These are phyloP conservation scores for Aspergillus alliaceus DNA, from an alignment of 2,329 filamentous ascomycete species.

Conservation along the genomic window DNA sequence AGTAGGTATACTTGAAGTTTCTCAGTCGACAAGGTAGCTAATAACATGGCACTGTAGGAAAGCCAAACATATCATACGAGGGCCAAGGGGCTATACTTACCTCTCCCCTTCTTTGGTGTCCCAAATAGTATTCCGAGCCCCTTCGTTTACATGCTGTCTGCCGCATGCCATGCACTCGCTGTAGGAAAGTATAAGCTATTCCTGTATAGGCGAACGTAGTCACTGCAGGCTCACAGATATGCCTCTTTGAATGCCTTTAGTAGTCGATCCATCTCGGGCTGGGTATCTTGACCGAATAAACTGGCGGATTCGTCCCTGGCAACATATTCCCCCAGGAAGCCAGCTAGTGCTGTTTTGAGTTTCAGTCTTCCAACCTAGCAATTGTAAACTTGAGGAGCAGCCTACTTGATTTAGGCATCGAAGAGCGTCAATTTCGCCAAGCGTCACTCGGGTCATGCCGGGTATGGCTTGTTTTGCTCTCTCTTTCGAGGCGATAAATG, in stretches of 20 bases:
- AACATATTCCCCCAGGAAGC: not conserved
- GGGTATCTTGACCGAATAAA: not conserved
- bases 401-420: not conserved
- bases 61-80: no score
- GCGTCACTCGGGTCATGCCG: no score
- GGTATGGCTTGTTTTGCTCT: not conserved
- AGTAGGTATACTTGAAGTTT: no score
- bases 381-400: not conserved
- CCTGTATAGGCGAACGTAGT: no score
- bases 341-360: not conserved
- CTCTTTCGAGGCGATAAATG: not conserved
- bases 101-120: no score
- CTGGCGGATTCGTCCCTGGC: not conserved
- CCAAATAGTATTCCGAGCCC: no score
- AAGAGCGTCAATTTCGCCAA: not conserved
- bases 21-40: no score
- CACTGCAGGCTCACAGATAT: not conserved
- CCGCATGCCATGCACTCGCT: not conserved
- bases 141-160: no score
- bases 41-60: no score
- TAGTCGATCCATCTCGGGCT: not conserved
- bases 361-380: not conserved
- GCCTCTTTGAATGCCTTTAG: not conserved
- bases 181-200: no score
- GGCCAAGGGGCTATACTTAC: no score